Evolutionary conservation across 306 rosid genomes (phyloP).

Genomic region (Acacia melanoxylon): DNA sequence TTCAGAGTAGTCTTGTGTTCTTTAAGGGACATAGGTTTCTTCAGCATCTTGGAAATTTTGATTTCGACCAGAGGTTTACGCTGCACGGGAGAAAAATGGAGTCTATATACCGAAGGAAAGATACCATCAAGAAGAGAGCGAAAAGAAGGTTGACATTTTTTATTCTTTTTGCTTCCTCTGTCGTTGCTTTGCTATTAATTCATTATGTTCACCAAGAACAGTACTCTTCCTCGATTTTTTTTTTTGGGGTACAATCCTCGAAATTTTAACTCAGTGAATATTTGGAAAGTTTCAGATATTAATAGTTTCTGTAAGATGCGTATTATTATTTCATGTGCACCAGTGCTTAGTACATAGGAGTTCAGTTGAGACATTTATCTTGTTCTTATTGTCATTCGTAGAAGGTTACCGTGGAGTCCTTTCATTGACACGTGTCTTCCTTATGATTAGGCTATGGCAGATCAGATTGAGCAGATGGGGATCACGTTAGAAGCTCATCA

Average conservation of each 20-base stretch:
- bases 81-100: conserved; percentile 96
- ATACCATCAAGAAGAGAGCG: conserved; percentile 88
- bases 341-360: not conserved
- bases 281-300: not conserved
- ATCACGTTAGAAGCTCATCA: conserved; percentile 63
- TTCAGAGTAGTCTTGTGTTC: conserved; percentile 3
- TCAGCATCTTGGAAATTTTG: conserved; percentile 16
- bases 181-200: not conserved
- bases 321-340: not conserved
- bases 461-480: conserved; percentile 95
- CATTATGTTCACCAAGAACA: not conserved
- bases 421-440: conserved; percentile 15
- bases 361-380: not conserved
- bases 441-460: conserved; percentile 75
- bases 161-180: not conserved
- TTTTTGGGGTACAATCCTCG: too few relatives aligned
- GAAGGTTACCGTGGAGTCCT: not conserved
- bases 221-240: not conserved
- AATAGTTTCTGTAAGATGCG: not conserved
- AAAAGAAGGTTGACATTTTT: conserved; percentile 62
- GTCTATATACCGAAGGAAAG: conserved; percentile 95
- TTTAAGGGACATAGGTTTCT: not conserved
- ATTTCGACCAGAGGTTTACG: conserved; percentile 79
- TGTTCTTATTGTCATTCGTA: not conserved
- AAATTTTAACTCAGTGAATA: not conserved